These are phyloP conservation scores for Gynochthodes officinalis DNA, from an alignment of 257 asterid genomes.

Conservation along the genomic window DNA sequence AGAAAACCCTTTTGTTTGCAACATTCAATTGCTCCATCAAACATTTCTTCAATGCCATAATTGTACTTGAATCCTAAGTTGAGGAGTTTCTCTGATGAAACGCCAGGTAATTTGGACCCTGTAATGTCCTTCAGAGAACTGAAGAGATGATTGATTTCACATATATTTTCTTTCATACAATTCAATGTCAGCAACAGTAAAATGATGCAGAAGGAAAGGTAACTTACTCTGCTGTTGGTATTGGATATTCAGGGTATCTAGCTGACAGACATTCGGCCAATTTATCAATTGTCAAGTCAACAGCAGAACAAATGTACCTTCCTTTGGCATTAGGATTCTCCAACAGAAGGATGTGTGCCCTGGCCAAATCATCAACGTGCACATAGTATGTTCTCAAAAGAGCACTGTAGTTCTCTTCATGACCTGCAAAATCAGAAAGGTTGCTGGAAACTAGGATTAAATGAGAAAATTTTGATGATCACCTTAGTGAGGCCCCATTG, in stretches of 20 bases:
- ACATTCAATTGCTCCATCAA: slow-evolving; percentile 46
- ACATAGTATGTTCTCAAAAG: slow-evolving; percentile 22
- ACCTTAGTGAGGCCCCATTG: no score
- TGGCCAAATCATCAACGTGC: slow-evolving; percentile 55
- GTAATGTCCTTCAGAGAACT: slow-evolving; percentile 17
- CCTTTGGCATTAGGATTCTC: slow-evolving; percentile 51
- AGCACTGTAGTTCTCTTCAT: slow-evolving; percentile 14
- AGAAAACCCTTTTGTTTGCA: slow-evolving; percentile 42
- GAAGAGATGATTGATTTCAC: background rate
- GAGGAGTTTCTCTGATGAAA: slow-evolving; percentile 39
- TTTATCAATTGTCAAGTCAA: slow-evolving; percentile 27
- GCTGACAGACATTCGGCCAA: slow-evolving; percentile 32
- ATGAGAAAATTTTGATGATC: background rate
- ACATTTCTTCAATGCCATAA: slow-evolving; percentile 47
- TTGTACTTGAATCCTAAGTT: slow-evolving; percentile 42
- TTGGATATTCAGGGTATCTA: slow-evolving; percentile 42
- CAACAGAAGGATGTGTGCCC: slow-evolving; percentile 54
- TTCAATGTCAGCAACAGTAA: background rate
- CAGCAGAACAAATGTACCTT: slow-evolving; percentile 42
- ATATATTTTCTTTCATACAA: background rate
- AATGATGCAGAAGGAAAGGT: background rate
- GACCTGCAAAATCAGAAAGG: slow-evolving; percentile 30
- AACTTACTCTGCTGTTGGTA: slow-evolving; percentile 50
- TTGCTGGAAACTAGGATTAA: background rate
- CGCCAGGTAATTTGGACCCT: background rate